Evolutionary conservation across 1,139 yeast species (phyloP).

Genomic region (Pichia sp.): DNA sequence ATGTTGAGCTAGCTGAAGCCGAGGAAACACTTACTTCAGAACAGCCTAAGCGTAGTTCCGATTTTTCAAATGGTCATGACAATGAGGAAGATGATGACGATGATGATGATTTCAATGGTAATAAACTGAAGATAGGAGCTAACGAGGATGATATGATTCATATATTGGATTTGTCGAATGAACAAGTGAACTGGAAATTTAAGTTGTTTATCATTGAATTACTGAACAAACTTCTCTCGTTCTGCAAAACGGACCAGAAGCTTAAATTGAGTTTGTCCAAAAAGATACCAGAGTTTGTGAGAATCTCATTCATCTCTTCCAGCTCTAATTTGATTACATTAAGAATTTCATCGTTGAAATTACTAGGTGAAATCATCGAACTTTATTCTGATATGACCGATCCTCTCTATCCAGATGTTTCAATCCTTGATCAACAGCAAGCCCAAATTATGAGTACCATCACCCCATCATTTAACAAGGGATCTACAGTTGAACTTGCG

Average conservation of each 20-base stretch:
- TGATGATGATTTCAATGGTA: constrained; percentile 7
- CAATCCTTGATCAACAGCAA: constrained; percentile 84
- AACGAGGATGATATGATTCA: constrained; percentile 19
- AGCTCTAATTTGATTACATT: constrained; percentile 63
- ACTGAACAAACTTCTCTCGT: constrained; percentile 46
- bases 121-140: neutral
- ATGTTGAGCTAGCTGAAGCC: constrained; percentile 23
- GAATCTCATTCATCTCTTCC: constrained; percentile 77
- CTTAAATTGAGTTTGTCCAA: constrained; percentile 43
- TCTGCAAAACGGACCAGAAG: constrained; percentile 40
- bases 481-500: constrained; percentile 69
- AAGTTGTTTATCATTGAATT: constrained; percentile 57
- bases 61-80: constrained; percentile 15
- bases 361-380: constrained; percentile 58
- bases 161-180: constrained; percentile 41
- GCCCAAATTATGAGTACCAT: constrained; percentile 91
- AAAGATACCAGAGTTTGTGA: constrained; percentile 66
- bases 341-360: constrained; percentile 60
- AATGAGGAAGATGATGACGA: constrained; percentile 29
- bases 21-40: constrained; percentile 25
- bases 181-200: constrained; percentile 70
- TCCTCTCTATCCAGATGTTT: constrained; percentile 66
- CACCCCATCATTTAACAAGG: constrained; percentile 79
- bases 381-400: constrained; percentile 53
- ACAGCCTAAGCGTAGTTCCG: constrained; percentile 8